Conservation (phyloP, 768 basidiomycete species). For the Suillus brevipes region DNA sequence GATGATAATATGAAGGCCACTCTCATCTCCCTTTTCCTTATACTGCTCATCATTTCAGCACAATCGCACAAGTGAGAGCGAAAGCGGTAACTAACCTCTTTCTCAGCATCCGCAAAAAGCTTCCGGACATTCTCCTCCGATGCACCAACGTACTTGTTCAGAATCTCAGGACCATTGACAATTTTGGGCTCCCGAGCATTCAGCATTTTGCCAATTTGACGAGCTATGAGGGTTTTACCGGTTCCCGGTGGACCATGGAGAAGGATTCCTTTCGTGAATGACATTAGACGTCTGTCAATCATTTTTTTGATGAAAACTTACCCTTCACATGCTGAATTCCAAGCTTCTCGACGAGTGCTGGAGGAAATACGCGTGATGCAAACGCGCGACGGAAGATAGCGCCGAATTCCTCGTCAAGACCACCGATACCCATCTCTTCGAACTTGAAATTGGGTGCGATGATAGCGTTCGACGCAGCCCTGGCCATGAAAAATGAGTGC, state of each 20-base stretch:
- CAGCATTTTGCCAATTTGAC: slow-evolving; percentile 99
- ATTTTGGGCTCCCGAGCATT: slow-evolving; percentile 98
- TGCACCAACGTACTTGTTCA: slow-evolving; percentile 96
- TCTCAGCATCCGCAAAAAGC: slow-evolving; percentile 97
- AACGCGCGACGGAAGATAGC: slow-evolving; percentile 99
- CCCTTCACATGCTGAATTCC: slow-evolving; percentile 99
- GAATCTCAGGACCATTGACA: slow-evolving; percentile 96
- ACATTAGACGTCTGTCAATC: background rate
- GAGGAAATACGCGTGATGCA: slow-evolving; percentile 97
- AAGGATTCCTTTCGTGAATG: slow-evolving; percentile 66
- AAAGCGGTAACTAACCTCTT: slow-evolving; percentile 59
- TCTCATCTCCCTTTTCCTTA: slow-evolving; percentile 96
- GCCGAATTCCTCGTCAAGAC: slow-evolving; percentile 91
- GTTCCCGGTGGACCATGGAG: slow-evolving; percentile 97
- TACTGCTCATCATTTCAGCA: slow-evolving; percentile 52
- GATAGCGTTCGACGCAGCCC: slow-evolving; percentile 91
- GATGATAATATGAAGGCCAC: slow-evolving; percentile 97
- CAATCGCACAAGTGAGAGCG: background rate
- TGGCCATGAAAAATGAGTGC: slow-evolving; percentile 31
- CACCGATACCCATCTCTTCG: slow-evolving; percentile 99
- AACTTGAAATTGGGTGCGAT: slow-evolving; percentile 99
- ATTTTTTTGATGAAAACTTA: slow-evolving; percentile 28
- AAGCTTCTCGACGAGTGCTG: slow-evolving; percentile 92
- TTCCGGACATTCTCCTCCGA: slow-evolving; percentile 98
- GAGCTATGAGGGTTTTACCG: slow-evolving; percentile 95